phyloP scores from a whole-genome alignment of 2,329 filamentous ascomycete species.

The Fusarium sp. region DNA sequence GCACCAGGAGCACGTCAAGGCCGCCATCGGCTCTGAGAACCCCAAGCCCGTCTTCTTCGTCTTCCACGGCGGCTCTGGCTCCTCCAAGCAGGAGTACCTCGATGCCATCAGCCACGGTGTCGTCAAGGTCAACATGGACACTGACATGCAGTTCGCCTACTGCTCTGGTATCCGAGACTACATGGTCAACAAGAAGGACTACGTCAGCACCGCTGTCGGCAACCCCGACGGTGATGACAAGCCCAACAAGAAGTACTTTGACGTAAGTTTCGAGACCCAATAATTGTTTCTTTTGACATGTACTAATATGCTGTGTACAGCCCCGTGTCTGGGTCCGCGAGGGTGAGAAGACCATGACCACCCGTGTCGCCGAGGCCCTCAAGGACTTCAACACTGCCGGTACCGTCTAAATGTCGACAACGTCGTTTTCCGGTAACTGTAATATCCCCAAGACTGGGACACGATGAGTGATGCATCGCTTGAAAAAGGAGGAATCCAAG shows the following conservation, averaged over 20 bases:
- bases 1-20: slow-evolving; percentile 93
- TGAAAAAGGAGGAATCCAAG: slow-evolving; percentile 24
- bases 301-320: slow-evolving; percentile 52
- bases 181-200: slow-evolving; percentile 94
- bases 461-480: slow-evolving; percentile 29
- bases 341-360: slow-evolving; percentile 96
- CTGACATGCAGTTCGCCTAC: slow-evolving; percentile 97
- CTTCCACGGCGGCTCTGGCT: slow-evolving; percentile 98
- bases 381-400: slow-evolving; percentile 82
- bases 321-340: slow-evolving; percentile 95
- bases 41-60: slow-evolving; percentile 98
- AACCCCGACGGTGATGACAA: slow-evolving; percentile 97
- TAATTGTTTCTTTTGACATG: neutral
- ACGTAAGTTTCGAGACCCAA: slow-evolving; percentile 54
- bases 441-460: slow-evolving; percentile 32
- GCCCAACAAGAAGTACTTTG: slow-evolving; percentile 98
- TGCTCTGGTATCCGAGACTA: slow-evolving; percentile 93
- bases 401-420: slow-evolving; percentile 48
- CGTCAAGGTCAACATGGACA: slow-evolving; percentile 99
- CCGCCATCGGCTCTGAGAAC: slow-evolving; percentile 77
- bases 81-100: slow-evolving; percentile 88
- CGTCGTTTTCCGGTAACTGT: slow-evolving; percentile 19
- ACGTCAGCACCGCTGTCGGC: slow-evolving; percentile 86
- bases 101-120: slow-evolving; percentile 93
- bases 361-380: slow-evolving; percentile 83